These are phyloP conservation scores for Gossypium davidsonii DNA, from an alignment of 441 rosid genomes.

Conservation along the genomic window DNA sequence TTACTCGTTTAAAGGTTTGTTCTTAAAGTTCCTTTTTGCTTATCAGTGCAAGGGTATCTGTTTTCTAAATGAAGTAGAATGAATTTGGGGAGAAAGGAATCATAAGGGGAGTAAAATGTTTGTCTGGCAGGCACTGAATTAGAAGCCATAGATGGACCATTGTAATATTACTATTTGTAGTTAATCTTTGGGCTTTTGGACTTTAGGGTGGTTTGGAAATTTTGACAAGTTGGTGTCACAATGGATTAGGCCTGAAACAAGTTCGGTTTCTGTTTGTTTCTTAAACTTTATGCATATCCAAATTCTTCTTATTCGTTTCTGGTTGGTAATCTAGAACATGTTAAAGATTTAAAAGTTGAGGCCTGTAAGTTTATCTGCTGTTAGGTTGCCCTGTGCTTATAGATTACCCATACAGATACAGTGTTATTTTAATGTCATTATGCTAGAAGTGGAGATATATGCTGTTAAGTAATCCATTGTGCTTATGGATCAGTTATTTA, in stretches of 20 bases:
- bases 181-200: neutral
- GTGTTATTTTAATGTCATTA: neutral
- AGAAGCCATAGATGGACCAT: neutral
- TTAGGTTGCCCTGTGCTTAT: neutral
- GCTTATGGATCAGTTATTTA: neutral
- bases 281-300: neutral
- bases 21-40: conserved; percentile 16
- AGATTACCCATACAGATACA: neutral
- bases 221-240: neutral
- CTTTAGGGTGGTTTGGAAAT: neutral
- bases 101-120: neutral
- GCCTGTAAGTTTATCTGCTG: neutral
- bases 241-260: neutral
- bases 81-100: conserved; percentile 1
- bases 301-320: neutral
- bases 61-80: neutral
- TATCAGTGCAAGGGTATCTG: conserved; percentile 1
- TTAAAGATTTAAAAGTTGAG: neutral
- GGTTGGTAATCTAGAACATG: neutral
- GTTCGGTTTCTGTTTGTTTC: neutral
- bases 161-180: neutral
- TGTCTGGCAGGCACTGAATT: neutral
- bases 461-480: conserved; percentile 3
- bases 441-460: neutral
- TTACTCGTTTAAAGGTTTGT: conserved; percentile 79